phyloP scores from a whole-genome alignment of 2,329 filamentous ascomycete genomes.

The Hymenoscyphus albidus region DNA sequence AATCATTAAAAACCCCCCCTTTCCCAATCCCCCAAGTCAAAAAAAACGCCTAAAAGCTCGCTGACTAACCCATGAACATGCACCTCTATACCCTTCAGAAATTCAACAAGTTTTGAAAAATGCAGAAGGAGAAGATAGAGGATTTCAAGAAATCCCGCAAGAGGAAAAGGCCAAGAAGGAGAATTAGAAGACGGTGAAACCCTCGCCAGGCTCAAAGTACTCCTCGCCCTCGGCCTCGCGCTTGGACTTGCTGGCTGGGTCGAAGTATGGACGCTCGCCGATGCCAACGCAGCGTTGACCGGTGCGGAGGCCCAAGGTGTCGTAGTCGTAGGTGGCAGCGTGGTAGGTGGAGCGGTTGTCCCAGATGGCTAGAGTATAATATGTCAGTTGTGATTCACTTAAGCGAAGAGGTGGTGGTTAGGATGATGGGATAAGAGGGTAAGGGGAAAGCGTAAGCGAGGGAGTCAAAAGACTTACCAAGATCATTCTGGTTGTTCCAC shows the following conservation, averaged over 20 bases:
- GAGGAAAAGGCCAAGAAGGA: neutral
- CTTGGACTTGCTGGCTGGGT: slow-evolving; percentile 51
- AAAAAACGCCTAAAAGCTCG: too few species aligned
- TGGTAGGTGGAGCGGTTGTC: slow-evolving; percentile 55
- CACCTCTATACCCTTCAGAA: too few species aligned
- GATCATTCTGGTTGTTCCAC: slow-evolving; percentile 49
- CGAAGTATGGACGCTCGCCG: slow-evolving; percentile 56
- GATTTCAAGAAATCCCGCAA: neutral
- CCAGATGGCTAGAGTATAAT: slow-evolving; percentile 53
- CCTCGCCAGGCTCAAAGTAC: slow-evolving; percentile 16
- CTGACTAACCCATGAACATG: too few species aligned
- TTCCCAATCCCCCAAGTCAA: too few species aligned
- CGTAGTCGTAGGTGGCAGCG: slow-evolving; percentile 60
- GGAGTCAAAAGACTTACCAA: slow-evolving; percentile 30
- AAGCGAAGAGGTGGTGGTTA: neutral
- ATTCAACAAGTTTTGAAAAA: neutral
- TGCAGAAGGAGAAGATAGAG: neutral
- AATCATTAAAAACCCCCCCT: too few species aligned
- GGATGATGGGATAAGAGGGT: neutral
- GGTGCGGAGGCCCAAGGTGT: slow-evolving; percentile 42
- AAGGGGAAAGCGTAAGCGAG: neutral
- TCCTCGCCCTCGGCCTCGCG: slow-evolving; percentile 51
- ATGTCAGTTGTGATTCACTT: neutral
- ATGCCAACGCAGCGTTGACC: slow-evolving; percentile 47
- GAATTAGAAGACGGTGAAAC: slow-evolving; percentile 16